phyloP scores from a whole-genome alignment of 345 rosid genomes.

The Syzygium aqueum region DNA sequence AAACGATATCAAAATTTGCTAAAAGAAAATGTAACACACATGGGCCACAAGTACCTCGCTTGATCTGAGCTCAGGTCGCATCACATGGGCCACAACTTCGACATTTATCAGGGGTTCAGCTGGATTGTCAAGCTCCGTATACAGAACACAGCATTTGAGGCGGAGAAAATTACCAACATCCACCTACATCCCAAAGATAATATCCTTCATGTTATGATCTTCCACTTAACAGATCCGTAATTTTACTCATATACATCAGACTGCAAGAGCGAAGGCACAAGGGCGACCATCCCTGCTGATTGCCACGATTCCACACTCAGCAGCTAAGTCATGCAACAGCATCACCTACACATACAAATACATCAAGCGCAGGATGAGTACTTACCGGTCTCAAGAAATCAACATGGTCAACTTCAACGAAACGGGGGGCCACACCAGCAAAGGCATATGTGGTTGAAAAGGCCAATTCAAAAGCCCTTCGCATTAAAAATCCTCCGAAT shows the following conservation, averaged over 20 bases:
- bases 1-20: neutral
- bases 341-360: neutral
- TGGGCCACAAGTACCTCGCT: conserved; percentile 46
- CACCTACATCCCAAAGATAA: conserved; percentile 31
- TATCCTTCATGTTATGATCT: neutral
- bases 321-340: neutral
- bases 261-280: neutral
- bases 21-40: neutral
- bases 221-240: neutral
- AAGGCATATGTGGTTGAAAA: conserved; percentile 78
- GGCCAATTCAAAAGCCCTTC: conserved; percentile 77
- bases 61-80: conserved; percentile 60
- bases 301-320: neutral
- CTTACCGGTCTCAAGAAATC: conserved; percentile 85
- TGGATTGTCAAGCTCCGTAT: conserved; percentile 50
- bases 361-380: neutral
- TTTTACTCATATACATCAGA: neutral
- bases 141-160: conserved; percentile 71
- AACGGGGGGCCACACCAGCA: conserved; percentile 72
- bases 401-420: conserved; percentile 80
- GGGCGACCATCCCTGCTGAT: neutral
- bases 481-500: conserved; percentile 87
- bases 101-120: conserved; percentile 53
- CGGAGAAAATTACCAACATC: conserved; percentile 86
- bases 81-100: conserved; percentile 81